A percentile compares a stretch with the other conserved stretches of the same genome.
Evolutionary conservation across 148 eudicot genomes (phyloP).

Genomic region (Vaccinium vitisidaea): DNA sequence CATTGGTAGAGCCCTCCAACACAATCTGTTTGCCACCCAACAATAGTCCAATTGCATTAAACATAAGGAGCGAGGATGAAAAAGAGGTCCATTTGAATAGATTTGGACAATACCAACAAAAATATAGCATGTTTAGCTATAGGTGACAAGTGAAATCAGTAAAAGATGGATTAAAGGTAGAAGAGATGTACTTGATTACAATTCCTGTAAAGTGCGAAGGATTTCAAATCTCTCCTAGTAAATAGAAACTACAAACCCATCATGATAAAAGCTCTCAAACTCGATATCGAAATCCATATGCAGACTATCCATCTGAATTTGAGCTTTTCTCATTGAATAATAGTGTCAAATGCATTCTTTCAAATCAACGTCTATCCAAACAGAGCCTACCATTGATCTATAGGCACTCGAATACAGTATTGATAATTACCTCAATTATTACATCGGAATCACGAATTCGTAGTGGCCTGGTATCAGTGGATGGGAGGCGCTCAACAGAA

Average conservation of each 20-base stretch:
- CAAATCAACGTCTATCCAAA: not conserved
- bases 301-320: constrained; percentile 1
- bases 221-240: not conserved
- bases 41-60: constrained; percentile 8
- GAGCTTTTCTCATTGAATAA: not conserved
- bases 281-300: not conserved
- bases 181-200: not conserved
- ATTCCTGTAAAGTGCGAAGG: not conserved
- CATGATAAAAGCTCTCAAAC: not conserved
- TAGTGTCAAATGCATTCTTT: not conserved
- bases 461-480: constrained; percentile 80
- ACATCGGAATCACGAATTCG: constrained; percentile 81
- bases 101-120: not conserved
- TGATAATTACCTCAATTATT: constrained; percentile 67
- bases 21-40: constrained; percentile 43
- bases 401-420: constrained; percentile 8
- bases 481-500: constrained; percentile 81
- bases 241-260: not conserved
- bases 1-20: constrained; percentile 40
- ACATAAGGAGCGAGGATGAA: not conserved
- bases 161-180: not conserved
- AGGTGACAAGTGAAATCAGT: not conserved
- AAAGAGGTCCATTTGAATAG: not conserved
- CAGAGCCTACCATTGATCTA: not conserved
- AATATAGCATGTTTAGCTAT: not conserved